A percentile compares a stretch with the other conserved stretches of the same genome.
Evolutionary conservation across 1,139 yeast genomes (phyloP).

Genomic region (Zygosaccharomyces pseudobailii): DNA sequence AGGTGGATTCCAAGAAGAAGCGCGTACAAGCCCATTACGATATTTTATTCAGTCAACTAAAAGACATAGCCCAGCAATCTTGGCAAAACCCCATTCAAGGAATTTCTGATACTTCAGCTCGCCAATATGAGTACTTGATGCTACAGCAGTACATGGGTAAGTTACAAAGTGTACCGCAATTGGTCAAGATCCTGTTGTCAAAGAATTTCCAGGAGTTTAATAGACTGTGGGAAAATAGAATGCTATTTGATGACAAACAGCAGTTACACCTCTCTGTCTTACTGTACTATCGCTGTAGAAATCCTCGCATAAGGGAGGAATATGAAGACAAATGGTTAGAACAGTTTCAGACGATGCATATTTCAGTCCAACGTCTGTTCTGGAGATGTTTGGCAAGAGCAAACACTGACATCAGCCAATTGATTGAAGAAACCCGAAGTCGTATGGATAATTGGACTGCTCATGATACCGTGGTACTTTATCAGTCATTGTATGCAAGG

Average conservation of each 20-base stretch:
- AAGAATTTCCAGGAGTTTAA: slow-evolving; percentile 18
- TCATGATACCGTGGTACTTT: slow-evolving; percentile 14
- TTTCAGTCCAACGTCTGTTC: slow-evolving; percentile 25
- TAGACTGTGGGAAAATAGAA: slow-evolving; percentile 18
- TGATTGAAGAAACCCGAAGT: slow-evolving; percentile 1
- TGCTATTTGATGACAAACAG: slow-evolving; percentile 14
- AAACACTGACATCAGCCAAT: neutral
- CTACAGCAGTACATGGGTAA: slow-evolving; percentile 18
- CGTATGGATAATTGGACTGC: slow-evolving; percentile 10
- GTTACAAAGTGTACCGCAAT: slow-evolving; percentile 10
- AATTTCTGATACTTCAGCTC: slow-evolving; percentile 15
- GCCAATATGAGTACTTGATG: slow-evolving; percentile 22
- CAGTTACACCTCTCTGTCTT: slow-evolving; percentile 22
- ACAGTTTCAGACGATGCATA: slow-evolving; percentile 17
- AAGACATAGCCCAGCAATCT: slow-evolving; percentile 16
- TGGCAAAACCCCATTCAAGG: slow-evolving; percentile 7
- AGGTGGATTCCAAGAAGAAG: slow-evolving; percentile 19
- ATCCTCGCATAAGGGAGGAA: slow-evolving; percentile 10
- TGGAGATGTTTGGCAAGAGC: slow-evolving; percentile 24
- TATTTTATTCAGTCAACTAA: slow-evolving; percentile 24
- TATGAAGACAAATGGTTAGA: slow-evolving; percentile 20
- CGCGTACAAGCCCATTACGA: slow-evolving; percentile 29
- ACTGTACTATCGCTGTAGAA: slow-evolving; percentile 22
- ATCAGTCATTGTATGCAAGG: slow-evolving; percentile 16
- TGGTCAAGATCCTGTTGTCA: slow-evolving; percentile 17